phyloP scores from a whole-genome alignment of 805 yeast species.

The Yarrowia phangngaensis region DNA sequence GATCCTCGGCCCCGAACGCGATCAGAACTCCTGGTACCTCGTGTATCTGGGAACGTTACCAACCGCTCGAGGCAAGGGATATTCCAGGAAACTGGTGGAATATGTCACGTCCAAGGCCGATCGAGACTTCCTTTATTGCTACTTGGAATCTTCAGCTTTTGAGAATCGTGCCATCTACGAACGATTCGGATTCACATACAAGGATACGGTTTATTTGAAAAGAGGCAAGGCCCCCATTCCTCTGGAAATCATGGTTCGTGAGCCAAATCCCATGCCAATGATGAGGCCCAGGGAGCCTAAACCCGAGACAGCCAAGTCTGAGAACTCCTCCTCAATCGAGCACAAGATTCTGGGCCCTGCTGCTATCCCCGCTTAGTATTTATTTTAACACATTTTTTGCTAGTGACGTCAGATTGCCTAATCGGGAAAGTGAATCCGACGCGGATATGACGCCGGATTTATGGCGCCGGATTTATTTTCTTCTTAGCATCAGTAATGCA shows the following conservation, averaged over 20 bases:
- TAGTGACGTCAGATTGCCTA: too few relatives aligned
- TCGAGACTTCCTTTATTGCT: constrained; percentile 41
- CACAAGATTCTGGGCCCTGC: too few relatives aligned
- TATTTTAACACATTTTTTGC: too few relatives aligned
- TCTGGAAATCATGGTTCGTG: constrained; percentile 35
- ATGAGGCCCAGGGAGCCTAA: too few relatives aligned
- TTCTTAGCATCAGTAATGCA: too few relatives aligned
- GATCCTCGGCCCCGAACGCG: constrained; percentile 43
- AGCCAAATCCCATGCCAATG: constrained; percentile 30
- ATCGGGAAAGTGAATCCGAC: too few relatives aligned
- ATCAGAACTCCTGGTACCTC: constrained; percentile 51
- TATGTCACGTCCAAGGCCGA: constrained; percentile 47
- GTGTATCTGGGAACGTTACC: constrained; percentile 58
- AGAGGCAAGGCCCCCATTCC: constrained; percentile 29
- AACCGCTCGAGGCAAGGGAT: constrained; percentile 56
- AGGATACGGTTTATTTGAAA: constrained; percentile 27
- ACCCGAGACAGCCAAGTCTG: too few relatives aligned
- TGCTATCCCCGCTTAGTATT: too few relatives aligned
- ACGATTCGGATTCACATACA: constrained; percentile 47
- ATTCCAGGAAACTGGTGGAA: constrained; percentile 51
- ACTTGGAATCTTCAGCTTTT: constrained; percentile 57
- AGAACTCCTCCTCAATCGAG: too few relatives aligned
- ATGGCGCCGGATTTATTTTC: too few relatives aligned
- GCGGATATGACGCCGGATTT: too few relatives aligned
- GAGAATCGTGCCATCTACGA: constrained; percentile 52